Conservation (phyloP, 2,329 filamentous ascomycete genomes). For the Phialophora macrospora region DNA sequence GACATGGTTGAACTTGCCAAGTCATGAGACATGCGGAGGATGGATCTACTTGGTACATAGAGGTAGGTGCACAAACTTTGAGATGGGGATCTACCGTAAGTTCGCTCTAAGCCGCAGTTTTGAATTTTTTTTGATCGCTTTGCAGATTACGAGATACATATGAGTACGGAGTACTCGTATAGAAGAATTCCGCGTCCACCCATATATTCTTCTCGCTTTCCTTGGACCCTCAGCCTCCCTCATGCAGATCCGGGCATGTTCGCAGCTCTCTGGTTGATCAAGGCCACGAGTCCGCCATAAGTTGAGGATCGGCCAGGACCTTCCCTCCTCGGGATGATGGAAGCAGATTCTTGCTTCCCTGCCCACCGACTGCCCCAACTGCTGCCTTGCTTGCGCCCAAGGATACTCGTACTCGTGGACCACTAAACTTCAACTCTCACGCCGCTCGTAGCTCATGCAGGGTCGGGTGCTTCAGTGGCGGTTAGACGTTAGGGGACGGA, state of each 20-base stretch:
- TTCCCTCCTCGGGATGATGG: too few species aligned
- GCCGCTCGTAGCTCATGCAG: too few species aligned
- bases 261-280: neutral
- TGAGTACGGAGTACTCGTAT: too few species aligned
- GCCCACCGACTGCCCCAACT: too few species aligned
- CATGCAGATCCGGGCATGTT: neutral
- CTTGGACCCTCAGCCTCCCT: neutral
- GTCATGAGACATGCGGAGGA: neutral
- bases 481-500: too few species aligned
- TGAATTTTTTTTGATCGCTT: neutral
- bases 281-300: too few species aligned
- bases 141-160: neutral
- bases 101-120: neutral
- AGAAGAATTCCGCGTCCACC: neutral
- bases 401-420: too few species aligned
- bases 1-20: neutral
- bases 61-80: neutral
- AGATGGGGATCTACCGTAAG: neutral
- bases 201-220: neutral
- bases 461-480: too few species aligned
- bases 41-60: neutral
- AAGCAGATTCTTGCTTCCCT: too few species aligned
- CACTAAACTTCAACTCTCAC: too few species aligned
- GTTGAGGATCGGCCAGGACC: too few species aligned
- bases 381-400: too few species aligned